These are phyloP conservation scores for Panaeolus papilionaceus DNA, from an alignment of 768 basidiomycete species.

Conservation along the genomic window DNA sequence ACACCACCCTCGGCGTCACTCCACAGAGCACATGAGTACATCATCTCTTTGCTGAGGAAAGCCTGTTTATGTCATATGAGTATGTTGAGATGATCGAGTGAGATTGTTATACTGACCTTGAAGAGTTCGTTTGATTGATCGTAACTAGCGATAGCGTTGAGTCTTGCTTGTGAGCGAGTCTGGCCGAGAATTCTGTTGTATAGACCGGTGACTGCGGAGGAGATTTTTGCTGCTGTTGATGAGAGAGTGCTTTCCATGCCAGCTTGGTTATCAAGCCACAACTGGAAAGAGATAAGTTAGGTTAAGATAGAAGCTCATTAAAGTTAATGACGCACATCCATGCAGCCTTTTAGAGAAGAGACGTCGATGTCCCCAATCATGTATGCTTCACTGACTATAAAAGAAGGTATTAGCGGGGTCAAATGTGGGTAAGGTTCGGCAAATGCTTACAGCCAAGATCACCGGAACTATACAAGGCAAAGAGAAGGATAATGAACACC, in stretches of 20 bases:
- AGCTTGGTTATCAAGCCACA: constrained; percentile 73
- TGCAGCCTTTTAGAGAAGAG: constrained; percentile 60
- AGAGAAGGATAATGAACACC: constrained; percentile 23
- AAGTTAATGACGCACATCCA: constrained; percentile 56
- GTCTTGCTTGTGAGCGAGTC: constrained; percentile 72
- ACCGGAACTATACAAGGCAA: constrained; percentile 49
- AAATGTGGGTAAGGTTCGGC: constrained; percentile 13
- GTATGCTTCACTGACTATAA: constrained; percentile 73
- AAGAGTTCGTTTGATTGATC: constrained; percentile 93
- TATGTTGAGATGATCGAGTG: constrained; percentile 18
- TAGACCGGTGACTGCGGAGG: constrained; percentile 63
- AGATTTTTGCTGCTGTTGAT: constrained; percentile 59
- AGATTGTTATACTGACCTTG: constrained; percentile 49
- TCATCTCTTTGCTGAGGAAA: constrained; percentile 90
- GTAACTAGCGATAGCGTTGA: constrained; percentile 86
- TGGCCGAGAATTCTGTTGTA: constrained; percentile 80
- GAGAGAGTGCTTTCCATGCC: constrained; percentile 63
- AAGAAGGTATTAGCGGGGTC: constrained; percentile 19
- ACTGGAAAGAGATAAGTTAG: constrained; percentile 40
- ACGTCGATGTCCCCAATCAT: constrained; percentile 76
- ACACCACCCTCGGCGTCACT: constrained; percentile 81
- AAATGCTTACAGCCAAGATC: constrained; percentile 67
- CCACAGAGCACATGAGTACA: constrained; percentile 93
- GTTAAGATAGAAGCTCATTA: constrained; percentile 14
- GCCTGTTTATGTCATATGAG: constrained; percentile 46